Conservation (phyloP, 768 basidiomycete genomes). For the Tricholoma furcatifolium region DNA sequence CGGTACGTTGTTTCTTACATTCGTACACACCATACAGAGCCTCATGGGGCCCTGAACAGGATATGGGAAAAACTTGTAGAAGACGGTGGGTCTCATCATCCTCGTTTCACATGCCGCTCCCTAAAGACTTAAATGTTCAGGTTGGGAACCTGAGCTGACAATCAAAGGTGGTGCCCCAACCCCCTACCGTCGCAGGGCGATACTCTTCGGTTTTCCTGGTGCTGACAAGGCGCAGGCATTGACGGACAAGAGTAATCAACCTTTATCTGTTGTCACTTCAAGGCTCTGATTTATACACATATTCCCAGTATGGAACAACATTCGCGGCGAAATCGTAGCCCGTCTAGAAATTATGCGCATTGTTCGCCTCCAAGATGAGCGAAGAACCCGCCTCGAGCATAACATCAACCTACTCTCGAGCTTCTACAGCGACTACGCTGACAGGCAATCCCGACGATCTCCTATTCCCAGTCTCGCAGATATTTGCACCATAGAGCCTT, state of each 20-base stretch:
- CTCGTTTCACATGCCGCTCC: too few species aligned
- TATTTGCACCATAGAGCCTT: constrained; percentile 18
- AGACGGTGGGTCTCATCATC: constrained; percentile 8
- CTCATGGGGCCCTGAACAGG: not conserved
- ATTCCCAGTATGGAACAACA: constrained; percentile 24
- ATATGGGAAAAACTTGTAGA: constrained; percentile 13
- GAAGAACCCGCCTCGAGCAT: not conserved
- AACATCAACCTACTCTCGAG: too few species aligned
- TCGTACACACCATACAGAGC: not conserved
- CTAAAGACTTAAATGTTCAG: not conserved
- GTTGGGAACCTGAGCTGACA: constrained; percentile 4
- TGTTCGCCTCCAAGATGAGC: constrained; percentile 10
- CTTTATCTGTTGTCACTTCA: too few species aligned
- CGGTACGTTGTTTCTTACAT: constrained; percentile 7
- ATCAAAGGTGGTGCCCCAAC: too few species aligned
- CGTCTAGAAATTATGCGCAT: constrained; percentile 11
- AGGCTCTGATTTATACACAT: not conserved
- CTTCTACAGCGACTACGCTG: not conserved
- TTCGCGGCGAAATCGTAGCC: constrained; percentile 19
- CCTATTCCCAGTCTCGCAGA: constrained; percentile 13
- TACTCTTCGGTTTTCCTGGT: too few species aligned
- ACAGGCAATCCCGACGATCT: not conserved
- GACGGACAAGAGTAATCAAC: constrained; percentile 20
- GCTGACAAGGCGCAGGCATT: constrained; percentile 18
- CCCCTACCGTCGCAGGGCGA: too few species aligned